Conservation (phyloP, 176 grass and related monocot species). For the Zizania latifolia region DNA sequence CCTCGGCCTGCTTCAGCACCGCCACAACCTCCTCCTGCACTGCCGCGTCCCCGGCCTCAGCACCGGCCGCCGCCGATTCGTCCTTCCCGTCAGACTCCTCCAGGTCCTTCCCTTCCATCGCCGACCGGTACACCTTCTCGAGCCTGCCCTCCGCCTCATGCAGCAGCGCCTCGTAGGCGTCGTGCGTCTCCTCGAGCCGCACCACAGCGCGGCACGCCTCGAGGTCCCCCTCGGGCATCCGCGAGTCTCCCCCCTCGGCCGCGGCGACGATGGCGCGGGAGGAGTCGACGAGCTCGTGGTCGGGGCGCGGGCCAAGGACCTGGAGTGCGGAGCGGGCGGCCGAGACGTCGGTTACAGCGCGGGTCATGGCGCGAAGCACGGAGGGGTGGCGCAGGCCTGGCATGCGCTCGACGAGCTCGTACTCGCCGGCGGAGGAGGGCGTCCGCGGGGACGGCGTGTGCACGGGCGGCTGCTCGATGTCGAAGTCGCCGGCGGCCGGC, state of each 20-base stretch:
- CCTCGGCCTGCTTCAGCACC: conserved; percentile 49
- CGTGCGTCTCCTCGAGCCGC: conserved; percentile 57
- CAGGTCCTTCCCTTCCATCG: conserved; percentile 34
- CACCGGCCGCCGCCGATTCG: neutral
- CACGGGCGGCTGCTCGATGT: conserved; percentile 61
- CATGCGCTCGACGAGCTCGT: conserved; percentile 71
- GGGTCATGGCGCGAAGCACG: conserved; percentile 74
- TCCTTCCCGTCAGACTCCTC: conserved; percentile 1
- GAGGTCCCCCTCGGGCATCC: conserved; percentile 33
- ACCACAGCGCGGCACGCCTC: conserved; percentile 42
- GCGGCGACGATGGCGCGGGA: conserved; percentile 46
- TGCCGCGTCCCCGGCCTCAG: conserved; percentile 16
- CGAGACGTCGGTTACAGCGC: conserved; percentile 67
- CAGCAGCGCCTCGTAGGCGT: conserved; percentile 56
- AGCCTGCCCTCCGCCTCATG: conserved; percentile 55
- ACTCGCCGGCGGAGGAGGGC: conserved; percentile 27
- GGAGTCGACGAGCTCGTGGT: conserved; percentile 81
- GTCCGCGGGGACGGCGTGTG: conserved; percentile 34
- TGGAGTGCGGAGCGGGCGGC: conserved; percentile 64
- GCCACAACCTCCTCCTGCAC: conserved; percentile 55
- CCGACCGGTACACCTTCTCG: conserved; percentile 55
- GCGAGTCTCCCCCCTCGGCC: neutral
- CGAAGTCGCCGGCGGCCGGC: conserved; percentile 31
- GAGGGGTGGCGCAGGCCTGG: conserved; percentile 63
- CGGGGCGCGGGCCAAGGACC: conserved; percentile 60